Conservation (phyloP, 805 yeast species). For the Metschnikowia borealis region DNA sequence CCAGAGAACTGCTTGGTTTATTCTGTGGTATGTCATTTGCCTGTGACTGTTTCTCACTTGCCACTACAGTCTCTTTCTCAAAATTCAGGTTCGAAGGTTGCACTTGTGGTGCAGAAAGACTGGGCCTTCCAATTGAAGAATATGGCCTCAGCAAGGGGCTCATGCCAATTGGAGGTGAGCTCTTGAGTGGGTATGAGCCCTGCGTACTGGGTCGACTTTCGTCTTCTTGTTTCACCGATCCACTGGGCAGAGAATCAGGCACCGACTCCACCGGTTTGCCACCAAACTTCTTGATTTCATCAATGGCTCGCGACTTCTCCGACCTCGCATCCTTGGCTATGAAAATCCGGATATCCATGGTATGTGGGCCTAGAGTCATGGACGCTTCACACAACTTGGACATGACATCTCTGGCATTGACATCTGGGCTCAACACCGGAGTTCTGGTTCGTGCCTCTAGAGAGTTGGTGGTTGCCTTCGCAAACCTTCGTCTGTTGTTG, state of each 20-base stretch:
- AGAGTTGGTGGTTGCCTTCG: constrained; percentile 18
- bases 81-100: not conserved
- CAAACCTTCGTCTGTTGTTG: constrained; percentile 16
- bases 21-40: not conserved
- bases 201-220: not conserved
- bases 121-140: not conserved
- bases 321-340: constrained; percentile 78
- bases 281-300: constrained; percentile 15
- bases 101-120: not conserved
- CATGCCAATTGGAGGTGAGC: not conserved
- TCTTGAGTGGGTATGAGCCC: not conserved
- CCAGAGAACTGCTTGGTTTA: not conserved
- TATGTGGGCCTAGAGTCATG: constrained; percentile 78
- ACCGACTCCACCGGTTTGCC: constrained; percentile 1
- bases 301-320: constrained; percentile 42
- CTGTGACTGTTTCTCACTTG: not conserved
- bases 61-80: not conserved
- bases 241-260: not conserved
- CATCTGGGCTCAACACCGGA: constrained; percentile 37
- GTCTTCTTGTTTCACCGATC: not conserved
- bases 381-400: constrained; percentile 77
- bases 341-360: constrained; percentile 70
- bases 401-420: constrained; percentile 78
- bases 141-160: not conserved
- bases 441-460: constrained; percentile 20